Evolutionary conservation across 495 filamentous ascomycete species (phyloP).

Genomic region (Aspergillus avenaceus): DNA sequence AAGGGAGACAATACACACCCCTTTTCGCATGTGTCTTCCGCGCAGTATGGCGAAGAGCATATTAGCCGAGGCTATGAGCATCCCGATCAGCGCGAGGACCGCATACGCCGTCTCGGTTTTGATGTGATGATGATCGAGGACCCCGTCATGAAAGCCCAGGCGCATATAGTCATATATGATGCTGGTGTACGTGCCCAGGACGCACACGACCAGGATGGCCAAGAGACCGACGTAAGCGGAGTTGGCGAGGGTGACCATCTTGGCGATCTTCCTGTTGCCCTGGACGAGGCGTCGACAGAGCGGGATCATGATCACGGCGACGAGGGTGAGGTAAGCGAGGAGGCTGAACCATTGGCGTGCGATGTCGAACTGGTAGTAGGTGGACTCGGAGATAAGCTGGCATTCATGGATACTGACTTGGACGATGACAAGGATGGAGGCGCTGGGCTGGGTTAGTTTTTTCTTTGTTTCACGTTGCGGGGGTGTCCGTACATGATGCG

Average conservation of each 20-base stretch:
- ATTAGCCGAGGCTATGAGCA: constrained; percentile 5
- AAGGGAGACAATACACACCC: constrained; percentile 8
- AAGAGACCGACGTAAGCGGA: constrained; percentile 1
- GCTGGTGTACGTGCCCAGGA: constrained; percentile 3
- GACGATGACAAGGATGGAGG: constrained; percentile 6
- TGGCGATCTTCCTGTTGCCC: not conserved
- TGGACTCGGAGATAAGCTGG: constrained; percentile 1
- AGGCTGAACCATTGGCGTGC: constrained; percentile 7
- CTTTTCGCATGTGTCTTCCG: constrained; percentile 2
- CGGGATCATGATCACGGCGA: constrained; percentile 12
- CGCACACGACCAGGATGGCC: constrained; percentile 8
- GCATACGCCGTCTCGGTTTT: constrained; percentile 2
- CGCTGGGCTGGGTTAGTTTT: not conserved
- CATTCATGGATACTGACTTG: constrained; percentile 9
- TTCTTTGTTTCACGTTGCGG: not conserved
- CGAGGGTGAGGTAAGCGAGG: not conserved
- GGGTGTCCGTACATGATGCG: constrained; percentile 5
- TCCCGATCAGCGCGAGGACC: constrained; percentile 12
- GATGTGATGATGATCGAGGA: not conserved
- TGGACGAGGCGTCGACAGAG: constrained; percentile 14
- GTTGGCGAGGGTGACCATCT: constrained; percentile 7
- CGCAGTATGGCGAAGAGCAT: constrained; percentile 8
- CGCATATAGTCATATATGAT: not conserved
- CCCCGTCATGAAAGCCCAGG: not conserved
- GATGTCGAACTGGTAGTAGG: not conserved